phyloP scores from a whole-genome alignment of 345 rosid species.

The Camelina sativa region DNA sequence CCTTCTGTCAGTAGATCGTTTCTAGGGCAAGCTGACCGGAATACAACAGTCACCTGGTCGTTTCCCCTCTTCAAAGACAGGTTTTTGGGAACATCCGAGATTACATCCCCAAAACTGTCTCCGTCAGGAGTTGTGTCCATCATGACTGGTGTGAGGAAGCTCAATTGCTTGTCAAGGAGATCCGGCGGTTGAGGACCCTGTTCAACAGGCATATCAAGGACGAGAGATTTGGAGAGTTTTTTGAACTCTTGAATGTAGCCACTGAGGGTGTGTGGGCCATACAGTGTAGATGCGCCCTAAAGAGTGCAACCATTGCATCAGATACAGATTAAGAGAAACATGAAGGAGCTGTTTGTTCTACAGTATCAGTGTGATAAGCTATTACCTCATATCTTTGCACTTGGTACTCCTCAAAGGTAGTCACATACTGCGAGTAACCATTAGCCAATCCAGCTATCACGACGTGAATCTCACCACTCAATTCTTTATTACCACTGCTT shows the following conservation, averaged over 20 bases:
- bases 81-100: constrained; percentile 73
- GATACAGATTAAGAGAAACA: constrained; percentile 19
- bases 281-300: constrained; percentile 96
- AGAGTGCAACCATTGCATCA: constrained; percentile 33
- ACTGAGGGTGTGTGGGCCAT: constrained; percentile 85
- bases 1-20: constrained; percentile 96
- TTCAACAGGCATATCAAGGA: constrained; percentile 57
- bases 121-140: constrained; percentile 81
- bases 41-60: constrained; percentile 67
- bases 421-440: constrained; percentile 89
- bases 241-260: constrained; percentile 94
- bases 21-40: constrained; percentile 97
- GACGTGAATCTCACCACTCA: constrained; percentile 60
- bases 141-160: constrained; percentile 87
- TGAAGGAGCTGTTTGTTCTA: background rate
- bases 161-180: constrained; percentile 73
- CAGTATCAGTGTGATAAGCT: constrained; percentile 24
- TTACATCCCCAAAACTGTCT: constrained; percentile 76
- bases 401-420: constrained; percentile 93
- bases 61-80: constrained; percentile 72
- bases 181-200: constrained; percentile 83
- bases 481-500: constrained; percentile 54
- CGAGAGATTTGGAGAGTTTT: constrained; percentile 72
- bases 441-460: constrained; percentile 95
- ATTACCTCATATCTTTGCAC: constrained; percentile 95